Evolutionary conservation across 106 monocot species (phyloP), one percentile per base, ranked within the genome.

Genomic region (Cymbidium sinense): DNA sequence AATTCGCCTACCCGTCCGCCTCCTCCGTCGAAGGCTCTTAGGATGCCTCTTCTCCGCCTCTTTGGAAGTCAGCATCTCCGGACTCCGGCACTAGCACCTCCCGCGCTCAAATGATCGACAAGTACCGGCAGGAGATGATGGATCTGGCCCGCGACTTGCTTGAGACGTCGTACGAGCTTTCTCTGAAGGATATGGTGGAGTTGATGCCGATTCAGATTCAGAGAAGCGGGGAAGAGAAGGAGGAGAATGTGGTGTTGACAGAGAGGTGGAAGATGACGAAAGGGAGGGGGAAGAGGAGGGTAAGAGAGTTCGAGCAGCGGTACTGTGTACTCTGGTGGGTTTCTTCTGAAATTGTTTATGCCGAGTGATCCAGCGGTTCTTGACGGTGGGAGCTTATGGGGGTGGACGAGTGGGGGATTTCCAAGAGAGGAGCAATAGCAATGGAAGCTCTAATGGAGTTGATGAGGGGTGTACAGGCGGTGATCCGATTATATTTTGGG

Each of bases 1-100:
- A 79, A 51, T 34, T 44, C 39, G 36, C 5, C 37, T 11, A 17
- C 67, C 70, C 4, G 1, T 39, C 8, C 5, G 17, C 28, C 41
- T 23, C 33, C 10, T 11, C 51, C 25, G 76, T 27, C 15, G 76
- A 15, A 36, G 34, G 51, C 2, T 71, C 76, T 8, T 72, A 44
- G 3, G 77, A 67, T 20, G 33, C 81, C 35, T 71, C 84, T 1
- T 87, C 84, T 11, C 87, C 87, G 9, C 69, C 77, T 55, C 70
- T 84, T 19, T 87, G 83, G 87, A 77, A 81, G 58, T 54, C 25
- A 5, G 21, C 34, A 28, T 35, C 70, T 30, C 64, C 58, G 20
- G 29, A 21, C 20, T 29, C 64, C 12, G 76, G 35, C 17, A 30
- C 34, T 36, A 64, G 35, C 70, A 33, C 15, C 28, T 50, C n/a